Conservation (phyloP, 1,284 basidiomycete species). For the Cutaneotrichosporon dermatis region DNA sequence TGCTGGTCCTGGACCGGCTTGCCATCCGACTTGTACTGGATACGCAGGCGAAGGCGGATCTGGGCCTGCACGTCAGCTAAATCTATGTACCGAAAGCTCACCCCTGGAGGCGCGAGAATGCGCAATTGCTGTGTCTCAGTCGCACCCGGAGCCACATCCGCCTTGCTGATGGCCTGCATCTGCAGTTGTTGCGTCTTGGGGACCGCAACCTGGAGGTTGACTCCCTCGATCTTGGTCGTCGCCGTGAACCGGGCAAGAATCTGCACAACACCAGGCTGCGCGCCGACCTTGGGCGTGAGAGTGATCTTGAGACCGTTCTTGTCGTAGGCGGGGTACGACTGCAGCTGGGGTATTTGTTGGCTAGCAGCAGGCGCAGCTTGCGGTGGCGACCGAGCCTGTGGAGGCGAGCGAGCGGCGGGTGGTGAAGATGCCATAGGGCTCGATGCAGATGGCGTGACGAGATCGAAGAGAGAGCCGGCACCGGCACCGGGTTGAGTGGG, state of each 20-base stretch:
- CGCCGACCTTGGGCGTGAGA: constrained; percentile 74
- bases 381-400: constrained; percentile 28
- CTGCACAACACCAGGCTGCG: constrained; percentile 80
- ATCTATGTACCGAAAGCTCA: constrained; percentile 49
- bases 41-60: constrained; percentile 77
- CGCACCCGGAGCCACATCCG: constrained; percentile 68
- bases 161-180: constrained; percentile 94
- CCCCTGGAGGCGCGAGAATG: constrained; percentile 79
- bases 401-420: constrained; percentile 17
- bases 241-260: constrained; percentile 84
- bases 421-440: constrained; percentile 1
- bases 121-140: constrained; percentile 94
- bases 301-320: constrained; percentile 85
- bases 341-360: constrained; percentile 53
- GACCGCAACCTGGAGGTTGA: constrained; percentile 97
- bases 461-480: constrained; percentile 38
- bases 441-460: constrained; percentile 23
- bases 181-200: constrained; percentile 98
- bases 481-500: constrained; percentile 30
- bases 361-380: constrained; percentile 20
- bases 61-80: constrained; percentile 57
- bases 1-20: constrained; percentile 82
- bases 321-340: constrained; percentile 82
- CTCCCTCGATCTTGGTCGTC: constrained; percentile 57
- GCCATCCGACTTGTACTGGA: constrained; percentile 68